Conservation (phyloP, 108 stramenopile species). For the Mayamaea pseudoterrestris region DNA sequence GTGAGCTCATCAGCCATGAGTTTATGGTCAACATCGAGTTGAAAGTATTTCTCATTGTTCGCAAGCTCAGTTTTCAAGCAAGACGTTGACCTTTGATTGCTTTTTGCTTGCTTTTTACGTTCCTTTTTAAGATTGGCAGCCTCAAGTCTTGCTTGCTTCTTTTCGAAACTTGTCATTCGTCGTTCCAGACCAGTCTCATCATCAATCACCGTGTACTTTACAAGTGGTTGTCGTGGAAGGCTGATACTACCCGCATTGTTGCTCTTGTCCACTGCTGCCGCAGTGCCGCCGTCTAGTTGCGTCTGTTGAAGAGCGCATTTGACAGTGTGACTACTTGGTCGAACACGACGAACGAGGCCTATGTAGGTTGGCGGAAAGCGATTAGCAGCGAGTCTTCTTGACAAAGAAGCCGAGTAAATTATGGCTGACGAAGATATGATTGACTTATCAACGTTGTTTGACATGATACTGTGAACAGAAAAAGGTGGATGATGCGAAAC, state of each 20-base stretch:
- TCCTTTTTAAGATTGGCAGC: neutral
- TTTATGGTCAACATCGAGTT: constrained; percentile 12
- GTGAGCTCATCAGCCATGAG: constrained; percentile 41
- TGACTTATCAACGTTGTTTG: too few relatives aligned
- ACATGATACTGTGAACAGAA: too few relatives aligned
- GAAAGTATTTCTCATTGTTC: constrained; percentile 10
- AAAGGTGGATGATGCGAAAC: too few relatives aligned
- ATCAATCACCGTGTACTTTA: constrained; percentile 37
- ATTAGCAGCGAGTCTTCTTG: too few relatives aligned
- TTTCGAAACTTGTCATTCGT: constrained; percentile 70
- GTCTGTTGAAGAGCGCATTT: constrained; percentile 2
- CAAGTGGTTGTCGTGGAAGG: too few relatives aligned
- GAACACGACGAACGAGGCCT: constrained; percentile 31
- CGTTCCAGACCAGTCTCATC: constrained; percentile 39
- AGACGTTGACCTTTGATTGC: neutral
- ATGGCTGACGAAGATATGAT: too few relatives aligned
- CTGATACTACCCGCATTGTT: neutral
- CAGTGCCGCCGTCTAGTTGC: constrained; percentile 1
- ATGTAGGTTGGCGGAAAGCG: constrained; percentile 36
- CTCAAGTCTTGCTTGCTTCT: constrained; percentile 23
- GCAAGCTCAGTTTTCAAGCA: neutral
- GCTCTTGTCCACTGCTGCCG: neutral
- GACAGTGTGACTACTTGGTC: constrained; percentile 12
- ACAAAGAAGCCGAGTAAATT: too few relatives aligned
- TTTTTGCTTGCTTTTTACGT: neutral